Conservation (phyloP, 768 basidiomycete species). For the Grammothele lineata region DNA sequence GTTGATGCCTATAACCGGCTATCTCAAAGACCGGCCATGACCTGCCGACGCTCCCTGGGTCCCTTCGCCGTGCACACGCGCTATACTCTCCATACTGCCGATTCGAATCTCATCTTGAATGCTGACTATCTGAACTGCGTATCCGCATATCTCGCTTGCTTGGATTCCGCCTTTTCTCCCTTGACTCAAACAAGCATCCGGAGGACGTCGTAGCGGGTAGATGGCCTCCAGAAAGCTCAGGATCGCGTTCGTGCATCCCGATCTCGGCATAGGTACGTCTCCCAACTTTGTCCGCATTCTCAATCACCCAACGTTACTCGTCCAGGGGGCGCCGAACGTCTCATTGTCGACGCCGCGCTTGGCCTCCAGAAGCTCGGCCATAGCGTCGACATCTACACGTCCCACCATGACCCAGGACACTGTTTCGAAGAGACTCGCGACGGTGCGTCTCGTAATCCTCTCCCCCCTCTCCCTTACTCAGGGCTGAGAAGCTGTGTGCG, state of each 20-base stretch:
- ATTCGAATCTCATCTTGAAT: too few species aligned
- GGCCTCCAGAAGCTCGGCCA: conserved; percentile 85
- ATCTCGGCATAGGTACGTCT: conserved; percentile 80
- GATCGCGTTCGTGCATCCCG: conserved; percentile 89
- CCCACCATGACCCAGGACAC: conserved; percentile 80
- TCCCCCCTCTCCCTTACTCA: not conserved
- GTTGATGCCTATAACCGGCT: too few species aligned
- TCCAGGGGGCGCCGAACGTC: conserved; percentile 89
- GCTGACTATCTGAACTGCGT: too few species aligned
- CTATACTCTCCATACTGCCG: too few species aligned
- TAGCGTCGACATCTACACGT: conserved; percentile 85
- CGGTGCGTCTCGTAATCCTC: conserved; percentile 66
- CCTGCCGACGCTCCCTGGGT: too few species aligned
- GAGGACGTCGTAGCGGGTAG: too few species aligned
- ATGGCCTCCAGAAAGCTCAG: conserved; percentile 27
- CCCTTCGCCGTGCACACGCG: too few species aligned
- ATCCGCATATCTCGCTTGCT: too few species aligned
- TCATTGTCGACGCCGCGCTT: conserved; percentile 92
- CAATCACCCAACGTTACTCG: not conserved
- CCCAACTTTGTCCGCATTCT: not conserved
- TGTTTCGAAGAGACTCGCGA: conserved; percentile 94
- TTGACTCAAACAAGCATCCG: too few species aligned
- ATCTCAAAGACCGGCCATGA: too few species aligned
- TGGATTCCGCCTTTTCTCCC: too few species aligned
- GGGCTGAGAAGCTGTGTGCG: too few species aligned